Base-by-base conservation (phyloP, 1,284 basidiomycete species). In the Polyporus tsugae region DNA sequence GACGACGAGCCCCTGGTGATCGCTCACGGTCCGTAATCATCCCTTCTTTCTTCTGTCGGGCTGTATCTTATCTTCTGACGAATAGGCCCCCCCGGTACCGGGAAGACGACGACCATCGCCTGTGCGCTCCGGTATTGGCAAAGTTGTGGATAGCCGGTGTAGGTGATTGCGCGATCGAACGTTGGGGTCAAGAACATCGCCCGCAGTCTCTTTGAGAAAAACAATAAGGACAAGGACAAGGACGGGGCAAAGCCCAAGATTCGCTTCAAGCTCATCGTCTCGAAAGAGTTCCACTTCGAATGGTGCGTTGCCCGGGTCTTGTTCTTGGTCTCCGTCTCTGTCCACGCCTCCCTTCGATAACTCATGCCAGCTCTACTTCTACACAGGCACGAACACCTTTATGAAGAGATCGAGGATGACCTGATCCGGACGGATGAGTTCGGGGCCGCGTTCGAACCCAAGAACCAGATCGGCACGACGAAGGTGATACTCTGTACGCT, bases 361-460 rank as follows among this genome's bases (percentile, higher is more conserved):
- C 13, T 61, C 2, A 46, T 6, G 42, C 25, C 22, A 13, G 13
- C 10, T 7, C 3, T 55, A 6, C 29, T 29, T 7, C 52, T n/a
- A 52, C 69, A 62, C 57, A 93, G 92, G 91, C 90, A 93, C 77
- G 90, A 91, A 70, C 88, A 92, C 74, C 78, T 91, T 0, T 93
- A 93, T 75, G 70, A 76, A 25, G 71, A 79, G 35, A 75, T 88
- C 19, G 67, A 78, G 44, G 25, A 70, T 0, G 80, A 84, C 55
- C 72, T 91, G 25, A 87, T 93, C 62, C 78, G 81, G 22, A 88
- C 89, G 2, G 82, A 87, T 62, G 69, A 74, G 0, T 87, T 90
- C 41, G 38, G 39, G 1, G 19, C 44, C 13, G 63, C 6, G 5
- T 64, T 68, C 38, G 60, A 65, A 33, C 65, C 62, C 3, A 65